Evolutionary conservation across 2,329 filamentous ascomycete genomes (phyloP).

Genomic region (Ophiostoma tasmaniense): DNA sequence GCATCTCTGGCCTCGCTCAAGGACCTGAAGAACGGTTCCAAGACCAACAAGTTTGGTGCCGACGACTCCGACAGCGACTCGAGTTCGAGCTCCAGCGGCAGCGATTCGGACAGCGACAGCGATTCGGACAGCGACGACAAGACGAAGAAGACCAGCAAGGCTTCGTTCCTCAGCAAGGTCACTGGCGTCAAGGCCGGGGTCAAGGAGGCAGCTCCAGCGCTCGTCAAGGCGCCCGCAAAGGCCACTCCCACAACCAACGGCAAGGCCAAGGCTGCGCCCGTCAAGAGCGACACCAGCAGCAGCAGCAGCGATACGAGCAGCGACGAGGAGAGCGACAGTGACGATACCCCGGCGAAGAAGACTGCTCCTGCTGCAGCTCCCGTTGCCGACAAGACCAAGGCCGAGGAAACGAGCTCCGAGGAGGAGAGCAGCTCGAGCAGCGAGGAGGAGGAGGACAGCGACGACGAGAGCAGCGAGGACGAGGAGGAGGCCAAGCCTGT

Average conservation of each 20-base stretch:
- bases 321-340: background rate
- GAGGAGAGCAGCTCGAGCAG: conserved; percentile 12
- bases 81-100: conserved; percentile 11
- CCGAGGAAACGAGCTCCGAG: background rate
- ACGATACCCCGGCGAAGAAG: conserved; percentile 17
- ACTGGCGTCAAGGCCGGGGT: background rate
- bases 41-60: conserved; percentile 12
- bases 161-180: conserved; percentile 18
- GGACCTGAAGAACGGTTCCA: conserved; percentile 10
- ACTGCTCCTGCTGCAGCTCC: conserved; percentile 13
- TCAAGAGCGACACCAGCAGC: conserved; percentile 4
- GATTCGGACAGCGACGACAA: conserved; percentile 11
- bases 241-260: conserved; percentile 6
- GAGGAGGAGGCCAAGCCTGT: conserved; percentile 5
- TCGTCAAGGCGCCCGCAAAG: background rate
- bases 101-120: conserved; percentile 23
- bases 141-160: conserved; percentile 4
- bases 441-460: conserved; percentile 13
- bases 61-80: conserved; percentile 26
- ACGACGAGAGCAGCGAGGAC: conserved; percentile 17
- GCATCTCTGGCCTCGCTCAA: conserved; percentile 13
- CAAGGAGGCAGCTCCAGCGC: background rate
- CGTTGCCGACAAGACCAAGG: background rate
- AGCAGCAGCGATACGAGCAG: conserved; percentile 3
- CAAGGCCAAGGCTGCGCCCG: background rate